Base-by-base conservation (phyloP, 331 rosid genomes). In the Saraca asoca region DNA sequence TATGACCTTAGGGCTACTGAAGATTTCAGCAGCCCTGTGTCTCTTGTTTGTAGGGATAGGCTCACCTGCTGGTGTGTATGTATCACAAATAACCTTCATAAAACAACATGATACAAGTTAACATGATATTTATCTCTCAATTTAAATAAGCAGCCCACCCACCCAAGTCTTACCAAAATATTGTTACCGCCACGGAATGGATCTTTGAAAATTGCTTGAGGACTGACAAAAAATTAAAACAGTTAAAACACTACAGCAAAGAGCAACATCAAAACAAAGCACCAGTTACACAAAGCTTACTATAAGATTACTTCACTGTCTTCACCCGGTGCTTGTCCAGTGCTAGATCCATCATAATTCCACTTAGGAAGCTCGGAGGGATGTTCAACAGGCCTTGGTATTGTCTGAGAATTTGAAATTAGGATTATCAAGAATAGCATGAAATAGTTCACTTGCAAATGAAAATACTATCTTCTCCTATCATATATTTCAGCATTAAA, bases 311-410 rank as follows among this genome's bases (percentile, higher is more conserved):
- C 98, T 80, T 93, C 98, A 79, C 98, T 93, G 13, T 93, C 95
- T 65, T 74, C 13, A 52, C 98, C 98, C 55, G 95, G 83, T 38
- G 98, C 98, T 90, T 93, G 98, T 31, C 91, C 88, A 7, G 96
- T 90, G 80, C 96, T 90, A 16, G 98, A 93, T 20, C 98, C 98
- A 78, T 93, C 98, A 38, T 84, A 93, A 56, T 83, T 93, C 98
- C 98, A 93, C 64, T 84, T 87, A 11, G 98, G 95, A 10, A 93
- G 95, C 80, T 85, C 71, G 1, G 95, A 82, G 46, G 98, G 95
- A 62, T 85, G 86, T 4, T 57, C 50, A 52, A 93, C 95, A 0
- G 87, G 87, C 53, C 88, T 88, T 4, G 95, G 8, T 52, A 93
- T 85, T 20, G 98, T 90, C 98, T 92, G 31, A 24, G 68, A 80